Percentiles rank a stretch among this genome's conserved stretches.
phyloP scores from a whole-genome alignment of 2,329 filamentous ascomycete genomes.

The Ascosphaera apis region DNA sequence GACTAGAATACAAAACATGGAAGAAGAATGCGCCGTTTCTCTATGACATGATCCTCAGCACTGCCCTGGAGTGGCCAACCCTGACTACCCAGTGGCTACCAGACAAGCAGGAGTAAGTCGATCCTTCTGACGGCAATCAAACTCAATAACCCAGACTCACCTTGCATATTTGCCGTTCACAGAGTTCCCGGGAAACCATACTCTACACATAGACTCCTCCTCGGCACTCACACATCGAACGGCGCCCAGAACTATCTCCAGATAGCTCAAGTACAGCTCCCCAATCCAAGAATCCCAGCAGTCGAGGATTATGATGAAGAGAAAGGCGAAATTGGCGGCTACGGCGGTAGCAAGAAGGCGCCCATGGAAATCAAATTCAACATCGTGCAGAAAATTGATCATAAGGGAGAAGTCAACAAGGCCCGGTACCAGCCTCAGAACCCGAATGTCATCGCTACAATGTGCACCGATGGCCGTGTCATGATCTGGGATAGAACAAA shows the following conservation, averaged over 20 bases:
- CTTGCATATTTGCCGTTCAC: constrained; percentile 1
- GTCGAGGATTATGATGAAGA: constrained; percentile 76
- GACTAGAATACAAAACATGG: constrained; percentile 92
- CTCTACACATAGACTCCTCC: constrained; percentile 65
- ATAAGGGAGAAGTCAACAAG: constrained; percentile 95
- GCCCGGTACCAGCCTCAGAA: constrained; percentile 96
- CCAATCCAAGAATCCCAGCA: constrained; percentile 45
- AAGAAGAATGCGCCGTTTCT: constrained; percentile 98
- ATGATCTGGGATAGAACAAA: constrained; percentile 93
- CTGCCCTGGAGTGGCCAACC: constrained; percentile 89
- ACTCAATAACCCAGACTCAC: too few relatives aligned
- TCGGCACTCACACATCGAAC: constrained; percentile 85
- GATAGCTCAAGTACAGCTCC: constrained; percentile 82
- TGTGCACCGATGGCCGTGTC: constrained; percentile 68
- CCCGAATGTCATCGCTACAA: constrained; percentile 83
- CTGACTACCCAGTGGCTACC: constrained; percentile 97
- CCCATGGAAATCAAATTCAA: constrained; percentile 58
- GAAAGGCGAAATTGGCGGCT: constrained; percentile 78
- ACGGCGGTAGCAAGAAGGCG: constrained; percentile 42
- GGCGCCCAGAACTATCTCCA: constrained; percentile 76
- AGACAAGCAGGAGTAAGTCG: constrained; percentile 52
- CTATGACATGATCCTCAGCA: constrained; percentile 92
- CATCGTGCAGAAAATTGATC: constrained; percentile 87
- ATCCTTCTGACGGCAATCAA: too few relatives aligned
- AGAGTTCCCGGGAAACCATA: constrained; percentile 65